These are phyloP conservation scores for Epichloe gansuensis DNA, from an alignment of 2,329 filamentous ascomycete species.

Conservation along the genomic window DNA sequence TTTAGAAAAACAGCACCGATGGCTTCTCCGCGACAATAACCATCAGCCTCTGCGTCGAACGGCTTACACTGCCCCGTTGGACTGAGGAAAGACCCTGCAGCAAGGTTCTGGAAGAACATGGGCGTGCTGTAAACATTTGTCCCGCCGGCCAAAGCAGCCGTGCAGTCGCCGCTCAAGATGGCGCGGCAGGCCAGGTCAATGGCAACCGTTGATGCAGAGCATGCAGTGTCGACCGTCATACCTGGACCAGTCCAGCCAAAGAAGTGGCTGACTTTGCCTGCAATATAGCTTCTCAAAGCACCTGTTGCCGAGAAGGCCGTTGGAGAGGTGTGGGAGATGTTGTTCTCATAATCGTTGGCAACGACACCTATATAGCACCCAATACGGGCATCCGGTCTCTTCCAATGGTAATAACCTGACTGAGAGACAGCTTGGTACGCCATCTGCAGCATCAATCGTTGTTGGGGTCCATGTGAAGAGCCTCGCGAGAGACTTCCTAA, in stretches of 20 bases:
- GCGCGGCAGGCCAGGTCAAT: conserved; percentile 2
- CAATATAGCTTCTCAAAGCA: neutral
- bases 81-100: conserved; percentile 29
- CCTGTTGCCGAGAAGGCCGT: conserved; percentile 3
- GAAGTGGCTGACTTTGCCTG: conserved; percentile 5
- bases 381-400: neutral
- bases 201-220: conserved; percentile 3
- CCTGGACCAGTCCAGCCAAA: conserved; percentile 5
- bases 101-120: conserved; percentile 13
- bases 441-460: conserved; percentile 1
- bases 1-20: conserved; percentile 67
- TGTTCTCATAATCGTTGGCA: conserved; percentile 5
- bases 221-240: conserved; percentile 6
- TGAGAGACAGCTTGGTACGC: neutral
- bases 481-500: conserved; percentile 60
- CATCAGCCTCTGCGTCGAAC: conserved; percentile 43
- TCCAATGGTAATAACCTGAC: neutral
- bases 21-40: conserved; percentile 70
- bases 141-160: conserved; percentile 52
- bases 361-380: conserved; percentile 4
- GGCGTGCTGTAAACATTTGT: conserved; percentile 35
- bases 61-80: conserved; percentile 5
- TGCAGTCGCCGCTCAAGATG: conserved; percentile 34
- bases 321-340: neutral
- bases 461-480: conserved; percentile 39